Percentiles rank a stretch among this genome's conserved stretches.
Evolutionary conservation across 257 asterid species (phyloP).

Genomic region (Echium plantagineum): DNA sequence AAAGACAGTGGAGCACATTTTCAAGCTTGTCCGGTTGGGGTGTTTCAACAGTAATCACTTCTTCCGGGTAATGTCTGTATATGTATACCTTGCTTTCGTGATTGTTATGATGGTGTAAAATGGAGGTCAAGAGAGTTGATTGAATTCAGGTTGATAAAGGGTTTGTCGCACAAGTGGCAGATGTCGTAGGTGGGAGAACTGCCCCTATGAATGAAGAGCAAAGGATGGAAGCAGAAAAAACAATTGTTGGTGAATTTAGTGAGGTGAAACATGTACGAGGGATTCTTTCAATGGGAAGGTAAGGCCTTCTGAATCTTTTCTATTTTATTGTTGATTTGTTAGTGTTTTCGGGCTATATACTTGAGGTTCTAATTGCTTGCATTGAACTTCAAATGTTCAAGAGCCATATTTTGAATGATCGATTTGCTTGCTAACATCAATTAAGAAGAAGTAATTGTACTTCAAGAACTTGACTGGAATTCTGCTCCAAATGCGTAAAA

Average conservation of each 20-base stretch:
- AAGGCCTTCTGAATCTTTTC: constrained; percentile 6
- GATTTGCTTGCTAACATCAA: background rate
- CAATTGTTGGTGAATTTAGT: constrained; percentile 83
- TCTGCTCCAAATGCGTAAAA: background rate
- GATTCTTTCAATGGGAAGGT: constrained; percentile 99
- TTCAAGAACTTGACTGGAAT: background rate
- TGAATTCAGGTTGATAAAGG: constrained; percentile 76
- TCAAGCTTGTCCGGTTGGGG: constrained; percentile 89
- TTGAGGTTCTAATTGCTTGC: background rate
- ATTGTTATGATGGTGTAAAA: background rate
- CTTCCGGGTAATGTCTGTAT: constrained; percentile 50
- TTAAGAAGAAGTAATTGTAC: background rate
- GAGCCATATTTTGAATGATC: background rate
- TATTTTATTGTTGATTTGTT: constrained; percentile 1
- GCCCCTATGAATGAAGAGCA: constrained; percentile 89
- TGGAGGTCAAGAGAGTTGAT: constrained; percentile 13
- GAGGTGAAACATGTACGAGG: constrained; percentile 89
- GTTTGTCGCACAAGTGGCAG: constrained; percentile 98
- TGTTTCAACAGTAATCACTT: constrained; percentile 88
- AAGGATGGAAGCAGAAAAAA: constrained; percentile 60
- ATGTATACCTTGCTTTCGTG: background rate
- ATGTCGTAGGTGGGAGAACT: constrained; percentile 80
- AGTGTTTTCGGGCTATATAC: background rate
- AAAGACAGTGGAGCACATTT: constrained; percentile 79
- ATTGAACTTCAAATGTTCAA: background rate